Evolutionary conservation across 139 green algal genomes (phyloP).

Genomic region (Coelastrella sp.): DNA sequence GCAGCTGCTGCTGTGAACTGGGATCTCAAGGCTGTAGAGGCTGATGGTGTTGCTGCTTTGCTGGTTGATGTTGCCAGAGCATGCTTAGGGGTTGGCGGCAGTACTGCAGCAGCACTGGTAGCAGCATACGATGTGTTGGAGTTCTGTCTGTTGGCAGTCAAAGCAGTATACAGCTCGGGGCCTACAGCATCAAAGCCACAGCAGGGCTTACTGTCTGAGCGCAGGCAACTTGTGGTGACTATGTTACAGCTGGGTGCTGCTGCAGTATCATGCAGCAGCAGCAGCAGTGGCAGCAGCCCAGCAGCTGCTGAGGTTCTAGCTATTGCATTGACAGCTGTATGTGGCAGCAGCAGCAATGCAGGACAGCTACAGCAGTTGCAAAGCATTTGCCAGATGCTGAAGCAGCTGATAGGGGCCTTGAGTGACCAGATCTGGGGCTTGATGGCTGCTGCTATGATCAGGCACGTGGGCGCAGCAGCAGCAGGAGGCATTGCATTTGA

Average conservation of each 20-base stretch:
- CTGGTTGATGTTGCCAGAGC: neutral
- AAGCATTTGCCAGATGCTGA: neutral
- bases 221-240: neutral
- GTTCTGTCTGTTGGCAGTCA: neutral
- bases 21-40: neutral
- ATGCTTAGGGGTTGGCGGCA: neutral
- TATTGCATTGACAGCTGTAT: neutral
- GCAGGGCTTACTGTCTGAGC: neutral
- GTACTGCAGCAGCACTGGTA: neutral
- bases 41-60: neutral
- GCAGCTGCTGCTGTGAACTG: neutral
- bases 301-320: neutral
- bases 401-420: neutral
- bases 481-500: neutral
- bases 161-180: neutral
- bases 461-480: neutral
- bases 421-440: neutral
- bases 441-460: neutral
- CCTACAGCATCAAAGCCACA: neutral
- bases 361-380: neutral
- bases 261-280: neutral
- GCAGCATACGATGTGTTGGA: neutral
- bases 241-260: neutral
- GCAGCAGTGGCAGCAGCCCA: neutral
- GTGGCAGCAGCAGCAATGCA: neutral